Conservation (phyloP, 2,329 filamentous ascomycete genomes). For the Neofusicoccum kwambonambiense region DNA sequence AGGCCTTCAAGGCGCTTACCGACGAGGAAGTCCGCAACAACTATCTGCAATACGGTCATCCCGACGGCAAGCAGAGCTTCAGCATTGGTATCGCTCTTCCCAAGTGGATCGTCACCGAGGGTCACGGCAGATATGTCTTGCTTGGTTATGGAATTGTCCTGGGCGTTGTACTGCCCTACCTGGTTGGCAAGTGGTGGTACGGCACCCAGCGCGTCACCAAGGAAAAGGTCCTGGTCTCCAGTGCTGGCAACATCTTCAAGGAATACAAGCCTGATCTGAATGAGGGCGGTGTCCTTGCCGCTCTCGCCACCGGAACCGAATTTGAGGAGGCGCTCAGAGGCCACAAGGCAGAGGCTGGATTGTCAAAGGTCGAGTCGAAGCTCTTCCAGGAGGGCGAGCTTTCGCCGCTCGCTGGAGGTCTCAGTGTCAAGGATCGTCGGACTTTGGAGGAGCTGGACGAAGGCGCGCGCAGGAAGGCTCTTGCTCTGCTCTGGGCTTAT, state of each 20-base stretch:
- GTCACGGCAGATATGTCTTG: constrained; percentile 92
- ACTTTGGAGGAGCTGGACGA: constrained; percentile 79
- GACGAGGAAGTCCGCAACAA: constrained; percentile 98
- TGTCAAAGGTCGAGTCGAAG: constrained; percentile 80
- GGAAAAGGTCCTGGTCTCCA: constrained; percentile 89
- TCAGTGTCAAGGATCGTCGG: constrained; percentile 72
- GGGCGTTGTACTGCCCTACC: constrained; percentile 85
- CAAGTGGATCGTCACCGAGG: constrained; percentile 87
- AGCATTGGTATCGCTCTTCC: constrained; percentile 97
- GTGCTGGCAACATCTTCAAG: constrained; percentile 89
- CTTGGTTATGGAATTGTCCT: constrained; percentile 85
- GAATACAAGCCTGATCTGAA: constrained; percentile 86
- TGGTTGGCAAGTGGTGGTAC: constrained; percentile 98
- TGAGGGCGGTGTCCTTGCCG: constrained; percentile 74
- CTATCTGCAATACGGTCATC: constrained; percentile 92
- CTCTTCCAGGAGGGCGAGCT: constrained; percentile 62
- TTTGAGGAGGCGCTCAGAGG: constrained; percentile 75
- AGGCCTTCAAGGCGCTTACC: constrained; percentile 96
- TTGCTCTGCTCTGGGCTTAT: constrained; percentile 93
- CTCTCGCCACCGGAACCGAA: constrained; percentile 83
- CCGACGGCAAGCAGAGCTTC: constrained; percentile 96
- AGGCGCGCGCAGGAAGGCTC: constrained; percentile 75
- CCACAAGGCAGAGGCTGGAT: constrained; percentile 73
- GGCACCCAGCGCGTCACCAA: constrained; percentile 90
- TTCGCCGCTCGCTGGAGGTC: constrained; percentile 54